These are phyloP conservation scores for Hericium coralloides DNA, from an alignment of 768 basidiomycete genomes.

Conservation along the genomic window DNA sequence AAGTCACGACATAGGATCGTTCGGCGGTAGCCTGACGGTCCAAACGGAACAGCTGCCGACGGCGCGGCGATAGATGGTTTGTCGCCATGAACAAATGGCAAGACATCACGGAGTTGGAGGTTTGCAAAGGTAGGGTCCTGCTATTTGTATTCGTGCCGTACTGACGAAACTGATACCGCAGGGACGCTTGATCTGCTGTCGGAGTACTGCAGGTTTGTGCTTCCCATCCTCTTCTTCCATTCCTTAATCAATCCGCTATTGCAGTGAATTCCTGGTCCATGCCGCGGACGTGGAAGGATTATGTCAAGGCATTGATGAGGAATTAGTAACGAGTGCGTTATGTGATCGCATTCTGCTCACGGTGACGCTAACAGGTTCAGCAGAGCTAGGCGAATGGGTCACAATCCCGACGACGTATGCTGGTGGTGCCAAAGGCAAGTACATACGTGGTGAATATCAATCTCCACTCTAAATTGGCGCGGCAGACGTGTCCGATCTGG, in stretches of 20 bases:
- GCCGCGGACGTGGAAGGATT: slow-evolving; percentile 99
- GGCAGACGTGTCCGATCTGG: slow-evolving; percentile 72
- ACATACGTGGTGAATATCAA: neutral
- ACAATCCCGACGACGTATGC: slow-evolving; percentile 92
- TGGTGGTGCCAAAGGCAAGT: slow-evolving; percentile 77
- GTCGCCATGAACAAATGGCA: slow-evolving; percentile 99
- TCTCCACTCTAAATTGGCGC: neutral
- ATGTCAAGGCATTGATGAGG: slow-evolving; percentile 92
- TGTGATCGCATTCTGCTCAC: neutral
- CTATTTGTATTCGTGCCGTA: neutral
- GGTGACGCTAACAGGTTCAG: slow-evolving; percentile 2
- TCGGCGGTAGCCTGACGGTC: neutral
- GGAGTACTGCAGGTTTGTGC: slow-evolving; percentile 65
- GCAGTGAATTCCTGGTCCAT: slow-evolving; percentile 88
- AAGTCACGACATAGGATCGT: neutral
- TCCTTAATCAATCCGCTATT: neutral
- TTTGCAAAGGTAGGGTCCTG: slow-evolving; percentile 54
- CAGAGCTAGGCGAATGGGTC: slow-evolving; percentile 89
- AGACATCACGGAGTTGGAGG: slow-evolving; percentile 88
- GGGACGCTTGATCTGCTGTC: slow-evolving; percentile 73
- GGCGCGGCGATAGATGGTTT: slow-evolving; percentile 69
- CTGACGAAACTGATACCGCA: slow-evolving; percentile 21
- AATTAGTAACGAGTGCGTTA: slow-evolving; percentile 61
- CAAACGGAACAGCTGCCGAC: slow-evolving; percentile 58
- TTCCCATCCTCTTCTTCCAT: neutral